phyloP scores from a whole-genome alignment of 352 stramenopile genomes.

The Phytophthora pini region DNA sequence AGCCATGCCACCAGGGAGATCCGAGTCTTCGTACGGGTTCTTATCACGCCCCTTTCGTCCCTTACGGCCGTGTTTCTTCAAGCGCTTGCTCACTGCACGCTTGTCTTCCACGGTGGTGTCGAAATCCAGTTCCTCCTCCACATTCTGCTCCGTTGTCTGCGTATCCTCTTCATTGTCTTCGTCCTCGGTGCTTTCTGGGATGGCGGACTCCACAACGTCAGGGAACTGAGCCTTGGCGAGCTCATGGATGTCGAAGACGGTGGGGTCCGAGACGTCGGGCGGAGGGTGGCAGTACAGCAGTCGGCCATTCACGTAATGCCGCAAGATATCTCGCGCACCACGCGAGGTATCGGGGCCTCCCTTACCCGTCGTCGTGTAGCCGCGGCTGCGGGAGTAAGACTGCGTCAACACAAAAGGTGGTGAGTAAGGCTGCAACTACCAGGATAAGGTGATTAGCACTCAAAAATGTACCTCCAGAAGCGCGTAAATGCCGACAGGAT shows the following conservation, averaged over 20 bases:
- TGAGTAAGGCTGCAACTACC: slow-evolving; percentile 5
- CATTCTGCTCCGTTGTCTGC: slow-evolving; percentile 13
- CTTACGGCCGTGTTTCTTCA: slow-evolving; percentile 97
- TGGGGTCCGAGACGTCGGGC: slow-evolving; percentile 62
- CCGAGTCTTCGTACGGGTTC: slow-evolving; percentile 95
- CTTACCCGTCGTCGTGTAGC: slow-evolving; percentile 95
- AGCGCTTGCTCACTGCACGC: slow-evolving; percentile 69
- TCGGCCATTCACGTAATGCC: slow-evolving; percentile 98
- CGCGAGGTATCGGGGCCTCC: slow-evolving; percentile 95
- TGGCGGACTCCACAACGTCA: slow-evolving; percentile 38
- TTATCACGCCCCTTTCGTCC: slow-evolving; percentile 96
- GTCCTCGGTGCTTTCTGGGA: slow-evolving; percentile 23
- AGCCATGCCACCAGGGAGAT: slow-evolving; percentile 57
- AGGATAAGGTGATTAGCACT: not conserved
- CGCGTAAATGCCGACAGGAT: slow-evolving; percentile 81
- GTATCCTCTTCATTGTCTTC: slow-evolving; percentile 16
- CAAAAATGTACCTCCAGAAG: slow-evolving; percentile 62
- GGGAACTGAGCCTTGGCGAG: slow-evolving; percentile 69
- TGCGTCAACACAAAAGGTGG: slow-evolving; percentile 22
- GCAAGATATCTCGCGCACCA: slow-evolving; percentile 95
- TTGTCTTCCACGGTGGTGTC: slow-evolving; percentile 81
- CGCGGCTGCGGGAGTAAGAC: slow-evolving; percentile 85
- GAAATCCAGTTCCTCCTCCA: slow-evolving; percentile 66
- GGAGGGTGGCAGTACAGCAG: slow-evolving; percentile 98
- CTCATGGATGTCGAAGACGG: slow-evolving; percentile 80